A percentile compares a stretch with the other conserved stretches of the same genome.
phyloP scores from a whole-genome alignment of 108 stramenopile genomes.

The Stephanodiscus minutulus region DNA sequence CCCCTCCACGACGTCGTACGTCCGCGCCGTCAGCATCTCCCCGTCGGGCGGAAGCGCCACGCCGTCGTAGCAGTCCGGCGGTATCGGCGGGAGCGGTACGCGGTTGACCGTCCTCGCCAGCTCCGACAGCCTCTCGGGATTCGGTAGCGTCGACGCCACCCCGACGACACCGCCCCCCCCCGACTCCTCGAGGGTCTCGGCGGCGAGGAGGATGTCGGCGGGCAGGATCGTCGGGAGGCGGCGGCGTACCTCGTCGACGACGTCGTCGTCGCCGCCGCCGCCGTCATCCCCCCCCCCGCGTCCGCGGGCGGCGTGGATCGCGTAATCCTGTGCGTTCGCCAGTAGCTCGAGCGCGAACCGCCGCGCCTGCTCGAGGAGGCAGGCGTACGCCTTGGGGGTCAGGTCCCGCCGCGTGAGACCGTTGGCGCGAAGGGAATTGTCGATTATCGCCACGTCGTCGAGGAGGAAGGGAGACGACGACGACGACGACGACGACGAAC shows the following conservation, averaged over 20 bases:
- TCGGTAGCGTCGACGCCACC: conserved; percentile 51
- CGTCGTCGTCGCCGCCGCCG: neutral
- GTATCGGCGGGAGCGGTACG: conserved; percentile 75
- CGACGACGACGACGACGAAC: neutral
- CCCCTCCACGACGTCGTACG: conserved; percentile 84
- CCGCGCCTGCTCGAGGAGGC: conserved; percentile 80
- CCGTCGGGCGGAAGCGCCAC: conserved; percentile 67
- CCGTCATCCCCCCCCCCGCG: conserved; percentile 17
- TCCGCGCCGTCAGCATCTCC: conserved; percentile 71
- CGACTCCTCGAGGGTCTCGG: conserved; percentile 59
- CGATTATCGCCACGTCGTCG: conserved; percentile 69
- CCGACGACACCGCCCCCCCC: conserved; percentile 30
- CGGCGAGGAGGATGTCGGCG: conserved; percentile 52
- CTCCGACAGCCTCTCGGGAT: conserved; percentile 47
- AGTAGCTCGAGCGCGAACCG: conserved; percentile 73
- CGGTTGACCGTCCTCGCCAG: conserved; percentile 65
- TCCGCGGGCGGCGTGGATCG: conserved; percentile 44
- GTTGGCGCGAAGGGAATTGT: conserved; percentile 58
- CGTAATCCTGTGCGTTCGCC: conserved; percentile 82
- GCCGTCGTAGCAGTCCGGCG: conserved; percentile 73
- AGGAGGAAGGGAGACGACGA: conserved; percentile 52
- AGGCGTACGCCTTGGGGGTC: conserved; percentile 74
- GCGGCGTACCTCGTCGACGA: neutral
- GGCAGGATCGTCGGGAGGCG: conserved; percentile 37
- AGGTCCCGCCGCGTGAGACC: conserved; percentile 61